Conservation (phyloP, 139 green algal genomes). For the Chlamydomonas sp. region DNA sequence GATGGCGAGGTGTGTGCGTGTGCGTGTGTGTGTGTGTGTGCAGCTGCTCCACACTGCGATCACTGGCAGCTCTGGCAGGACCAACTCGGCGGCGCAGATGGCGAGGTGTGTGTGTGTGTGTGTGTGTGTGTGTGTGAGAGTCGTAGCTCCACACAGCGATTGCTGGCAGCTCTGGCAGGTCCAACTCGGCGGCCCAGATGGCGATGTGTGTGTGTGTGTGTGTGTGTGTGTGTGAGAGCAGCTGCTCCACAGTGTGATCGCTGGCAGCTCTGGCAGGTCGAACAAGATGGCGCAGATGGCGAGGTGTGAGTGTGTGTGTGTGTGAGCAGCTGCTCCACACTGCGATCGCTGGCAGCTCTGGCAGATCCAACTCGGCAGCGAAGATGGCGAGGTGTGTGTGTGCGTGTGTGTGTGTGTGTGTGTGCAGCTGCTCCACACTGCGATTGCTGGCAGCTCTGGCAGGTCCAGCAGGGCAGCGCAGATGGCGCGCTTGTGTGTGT, state of each 20-base stretch:
- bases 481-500: not conserved
- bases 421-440: not conserved
- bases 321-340: not conserved
- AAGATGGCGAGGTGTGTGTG: not conserved
- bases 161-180: not conserved
- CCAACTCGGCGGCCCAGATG: not conserved
- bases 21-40: no score
- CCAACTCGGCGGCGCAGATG: not conserved
- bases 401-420: not conserved
- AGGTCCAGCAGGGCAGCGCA: no score
- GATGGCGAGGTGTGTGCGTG: no score
- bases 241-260: no score
- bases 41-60: not conserved
- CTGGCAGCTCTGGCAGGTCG: no score
- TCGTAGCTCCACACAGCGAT: not conserved
- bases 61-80: not conserved
- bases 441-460: no score
- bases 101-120: not conserved
- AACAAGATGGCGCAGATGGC: not conserved
- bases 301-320: not conserved
- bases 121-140: not conserved
- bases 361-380: not conserved
- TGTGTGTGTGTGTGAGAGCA: not conserved
- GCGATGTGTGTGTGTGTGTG: not conserved
- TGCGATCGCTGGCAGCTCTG: not conserved